Percentiles rank a stretch among this genome's conserved stretches.
Conservation (phyloP, 768 basidiomycete genomes). For the Pulveroboletus ravenelii region DNA sequence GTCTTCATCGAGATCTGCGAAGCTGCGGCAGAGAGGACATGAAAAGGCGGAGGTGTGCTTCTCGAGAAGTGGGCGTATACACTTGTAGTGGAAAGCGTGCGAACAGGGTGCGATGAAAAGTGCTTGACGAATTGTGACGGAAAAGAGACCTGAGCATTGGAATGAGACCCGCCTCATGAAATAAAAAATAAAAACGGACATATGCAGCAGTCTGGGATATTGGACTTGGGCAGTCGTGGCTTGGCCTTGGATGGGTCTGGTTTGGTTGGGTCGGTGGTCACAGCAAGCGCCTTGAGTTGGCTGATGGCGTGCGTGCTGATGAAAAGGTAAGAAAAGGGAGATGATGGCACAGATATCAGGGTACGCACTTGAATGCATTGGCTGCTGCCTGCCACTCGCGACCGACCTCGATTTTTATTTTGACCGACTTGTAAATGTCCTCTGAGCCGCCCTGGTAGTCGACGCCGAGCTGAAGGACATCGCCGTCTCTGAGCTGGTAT, state of each 20-base stretch:
- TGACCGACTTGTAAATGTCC: constrained; percentile 95
- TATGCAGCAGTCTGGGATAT: constrained; percentile 87
- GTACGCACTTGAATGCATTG: constrained; percentile 78
- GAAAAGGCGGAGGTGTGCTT: constrained; percentile 91
- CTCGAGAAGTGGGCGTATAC: constrained; percentile 86
- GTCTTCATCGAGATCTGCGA: constrained; percentile 92
- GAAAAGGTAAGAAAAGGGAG: background rate
- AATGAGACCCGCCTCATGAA: background rate
- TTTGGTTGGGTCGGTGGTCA: constrained; percentile 27
- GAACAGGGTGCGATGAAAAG: constrained; percentile 98
- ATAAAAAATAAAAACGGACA: constrained; percentile 47
- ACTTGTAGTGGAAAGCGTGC: constrained; percentile 96
- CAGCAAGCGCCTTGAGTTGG: constrained; percentile 71
- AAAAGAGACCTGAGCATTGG: constrained; percentile 53
- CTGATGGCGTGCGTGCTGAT: constrained; percentile 68
- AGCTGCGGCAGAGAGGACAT: constrained; percentile 93
- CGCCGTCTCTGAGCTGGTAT: constrained; percentile 83
- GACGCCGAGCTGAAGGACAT: constrained; percentile 91
- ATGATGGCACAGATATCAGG: background rate
- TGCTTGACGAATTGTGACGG: constrained; percentile 90
- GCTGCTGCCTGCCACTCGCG: constrained; percentile 86
- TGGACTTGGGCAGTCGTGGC: constrained; percentile 32
- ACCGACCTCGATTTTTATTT: constrained; percentile 87
- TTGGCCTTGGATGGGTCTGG: constrained; percentile 19
- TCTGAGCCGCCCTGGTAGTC: constrained; percentile 97